phyloP scores from a whole-genome alignment of 2,329 filamentous ascomycete species.

The Aureobasidium sp. region DNA sequence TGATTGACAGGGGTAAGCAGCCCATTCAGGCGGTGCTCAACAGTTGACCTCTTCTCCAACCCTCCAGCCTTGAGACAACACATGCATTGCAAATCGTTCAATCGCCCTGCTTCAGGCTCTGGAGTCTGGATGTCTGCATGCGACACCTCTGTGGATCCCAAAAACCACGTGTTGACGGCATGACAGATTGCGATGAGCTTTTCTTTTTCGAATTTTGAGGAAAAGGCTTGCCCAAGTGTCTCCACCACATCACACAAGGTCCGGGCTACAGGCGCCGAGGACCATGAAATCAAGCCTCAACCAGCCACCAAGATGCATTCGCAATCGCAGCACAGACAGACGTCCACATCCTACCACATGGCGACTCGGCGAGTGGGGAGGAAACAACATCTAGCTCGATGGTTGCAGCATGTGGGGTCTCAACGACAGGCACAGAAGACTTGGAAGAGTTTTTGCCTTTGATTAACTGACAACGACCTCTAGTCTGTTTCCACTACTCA shows the following conservation, averaged over 20 bases:
- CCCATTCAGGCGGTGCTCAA: background rate
- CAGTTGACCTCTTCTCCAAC: background rate
- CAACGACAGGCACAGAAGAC: slow-evolving; percentile 4
- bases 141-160: background rate
- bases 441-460: background rate
- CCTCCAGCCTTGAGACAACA: background rate
- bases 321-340: slow-evolving; percentile 4
- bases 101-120: background rate
- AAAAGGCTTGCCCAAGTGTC: background rate
- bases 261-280: background rate
- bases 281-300: background rate
- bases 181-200: background rate
- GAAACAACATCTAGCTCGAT: background rate
- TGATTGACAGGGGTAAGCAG: slow-evolving; percentile 6
- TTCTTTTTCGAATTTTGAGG: background rate
- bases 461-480: background rate
- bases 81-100: background rate
- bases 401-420: background rate
- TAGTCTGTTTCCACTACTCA: background rate
- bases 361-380: background rate
- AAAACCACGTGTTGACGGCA: background rate
- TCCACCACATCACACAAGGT: background rate
- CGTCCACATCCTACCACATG: background rate
- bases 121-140: background rate
- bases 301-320: background rate